Evolutionary conservation across 2,329 filamentous ascomycete genomes (phyloP).

Genomic region (Apiospora rasikravindrae): DNA sequence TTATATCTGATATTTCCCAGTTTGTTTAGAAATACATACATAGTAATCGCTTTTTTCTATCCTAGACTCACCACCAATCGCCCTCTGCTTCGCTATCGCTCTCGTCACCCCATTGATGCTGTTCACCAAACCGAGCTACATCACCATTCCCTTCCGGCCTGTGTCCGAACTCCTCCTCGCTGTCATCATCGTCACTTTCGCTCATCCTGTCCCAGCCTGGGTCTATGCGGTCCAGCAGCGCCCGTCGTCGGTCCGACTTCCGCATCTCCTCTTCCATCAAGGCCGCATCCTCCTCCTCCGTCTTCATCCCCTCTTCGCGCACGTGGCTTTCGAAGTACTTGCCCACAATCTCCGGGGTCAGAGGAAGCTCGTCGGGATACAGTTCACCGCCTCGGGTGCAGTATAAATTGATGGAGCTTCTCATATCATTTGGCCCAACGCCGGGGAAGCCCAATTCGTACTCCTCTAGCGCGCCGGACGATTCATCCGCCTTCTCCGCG

Average conservation of each 20-base stretch:
- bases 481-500: background rate
- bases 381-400: background rate
- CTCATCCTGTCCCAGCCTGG: background rate
- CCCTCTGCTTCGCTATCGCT: background rate
- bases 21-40: no score
- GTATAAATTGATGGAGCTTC: slow-evolving; percentile 18
- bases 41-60: background rate
- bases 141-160: background rate
- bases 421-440: background rate
- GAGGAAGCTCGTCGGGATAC: slow-evolving; percentile 19
- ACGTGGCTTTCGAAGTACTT: slow-evolving; percentile 17
- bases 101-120: background rate
- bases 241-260: background rate
- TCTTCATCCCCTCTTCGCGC: background rate
- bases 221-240: background rate
- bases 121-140: background rate
- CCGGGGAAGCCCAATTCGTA: background rate
- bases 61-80: background rate
- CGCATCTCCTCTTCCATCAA: background rate
- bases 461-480: background rate
- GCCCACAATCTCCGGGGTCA: background rate
- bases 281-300: background rate
- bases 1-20: no score
- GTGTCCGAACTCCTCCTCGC: background rate
- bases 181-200: background rate